These are phyloP conservation scores for Camellia japonica DNA, from an alignment of 148 eudicot genomes.

Conservation along the genomic window DNA sequence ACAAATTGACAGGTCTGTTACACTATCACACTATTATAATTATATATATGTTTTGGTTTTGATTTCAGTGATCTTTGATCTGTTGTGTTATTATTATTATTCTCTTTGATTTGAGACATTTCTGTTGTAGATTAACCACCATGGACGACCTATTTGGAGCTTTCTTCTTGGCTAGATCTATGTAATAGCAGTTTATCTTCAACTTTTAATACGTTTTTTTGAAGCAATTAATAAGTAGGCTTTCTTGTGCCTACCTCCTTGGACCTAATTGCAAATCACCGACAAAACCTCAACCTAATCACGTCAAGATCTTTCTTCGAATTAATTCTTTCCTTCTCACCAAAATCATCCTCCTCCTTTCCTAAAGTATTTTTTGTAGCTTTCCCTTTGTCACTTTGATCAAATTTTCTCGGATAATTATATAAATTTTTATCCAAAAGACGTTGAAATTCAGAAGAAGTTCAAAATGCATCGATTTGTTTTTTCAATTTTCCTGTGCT, in stretches of 20 bases:
- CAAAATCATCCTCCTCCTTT: neutral
- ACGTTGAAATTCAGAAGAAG: neutral
- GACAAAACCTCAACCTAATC: neutral
- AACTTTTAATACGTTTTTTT: neutral
- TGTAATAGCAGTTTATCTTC: too few species aligned
- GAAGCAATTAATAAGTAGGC: neutral
- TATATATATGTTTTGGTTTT: neutral
- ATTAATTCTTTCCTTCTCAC: neutral
- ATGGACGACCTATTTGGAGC: slow-evolving; percentile 20
- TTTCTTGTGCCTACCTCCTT: neutral
- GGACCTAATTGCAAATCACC: neutral
- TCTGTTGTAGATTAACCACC: slow-evolving; percentile 12
- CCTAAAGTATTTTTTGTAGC: slow-evolving; percentile 7
- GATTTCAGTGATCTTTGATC: neutral
- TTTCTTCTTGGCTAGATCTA: slow-evolving; percentile 21
- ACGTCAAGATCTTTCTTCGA: neutral
- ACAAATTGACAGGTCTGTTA: neutral
- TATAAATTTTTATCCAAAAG: neutral
- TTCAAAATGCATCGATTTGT: slow-evolving; percentile 20
- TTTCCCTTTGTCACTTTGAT: neutral
- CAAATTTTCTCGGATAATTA: too few species aligned
- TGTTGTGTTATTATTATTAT: neutral
- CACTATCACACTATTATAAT: neutral
- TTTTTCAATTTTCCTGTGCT: slow-evolving; percentile 12
- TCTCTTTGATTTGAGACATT: neutral